phyloP scores from a whole-genome alignment of 495 filamentous ascomycete species.

The Aspergillus baeticus region DNA sequence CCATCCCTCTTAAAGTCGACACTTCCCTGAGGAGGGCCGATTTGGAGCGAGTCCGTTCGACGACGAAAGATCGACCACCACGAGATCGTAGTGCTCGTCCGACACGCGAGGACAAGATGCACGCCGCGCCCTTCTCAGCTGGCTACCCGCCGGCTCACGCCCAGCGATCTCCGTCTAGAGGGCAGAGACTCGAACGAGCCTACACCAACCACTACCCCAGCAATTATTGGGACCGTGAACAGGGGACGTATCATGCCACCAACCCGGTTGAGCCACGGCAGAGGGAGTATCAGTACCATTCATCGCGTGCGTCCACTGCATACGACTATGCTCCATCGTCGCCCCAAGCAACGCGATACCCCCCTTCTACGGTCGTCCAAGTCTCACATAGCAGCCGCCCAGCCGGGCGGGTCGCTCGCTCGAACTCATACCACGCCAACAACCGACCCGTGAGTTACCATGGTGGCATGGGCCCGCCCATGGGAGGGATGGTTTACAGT shows the following conservation, averaged over 20 bases:
- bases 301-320: conserved; percentile 23
- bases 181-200: conserved; percentile 35
- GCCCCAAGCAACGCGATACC: conserved; percentile 28
- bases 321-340: conserved; percentile 34
- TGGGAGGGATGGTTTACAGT: conserved; percentile 33
- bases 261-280: conserved; percentile 32
- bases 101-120: conserved; percentile 37
- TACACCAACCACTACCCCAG: conserved; percentile 29
- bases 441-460: conserved; percentile 47
- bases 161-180: conserved; percentile 35
- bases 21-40: conserved; percentile 32
- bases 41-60: conserved; percentile 31
- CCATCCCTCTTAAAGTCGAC: conserved; percentile 41
- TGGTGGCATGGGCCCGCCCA: conserved; percentile 35
- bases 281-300: conserved; percentile 32
- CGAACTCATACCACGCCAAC: conserved; percentile 34
- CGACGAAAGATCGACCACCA: conserved; percentile 32
- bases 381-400: conserved; percentile 29
- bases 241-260: conserved; percentile 31
- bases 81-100: conserved; percentile 32
- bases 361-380: conserved; percentile 23
- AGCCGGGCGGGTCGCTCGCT: conserved; percentile 26
- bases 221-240: conserved; percentile 32
- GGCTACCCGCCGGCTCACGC: conserved; percentile 30
- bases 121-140: conserved; percentile 34